Conservation (phyloP, 805 yeast species). For the Nakazawaea molendinolei region DNA sequence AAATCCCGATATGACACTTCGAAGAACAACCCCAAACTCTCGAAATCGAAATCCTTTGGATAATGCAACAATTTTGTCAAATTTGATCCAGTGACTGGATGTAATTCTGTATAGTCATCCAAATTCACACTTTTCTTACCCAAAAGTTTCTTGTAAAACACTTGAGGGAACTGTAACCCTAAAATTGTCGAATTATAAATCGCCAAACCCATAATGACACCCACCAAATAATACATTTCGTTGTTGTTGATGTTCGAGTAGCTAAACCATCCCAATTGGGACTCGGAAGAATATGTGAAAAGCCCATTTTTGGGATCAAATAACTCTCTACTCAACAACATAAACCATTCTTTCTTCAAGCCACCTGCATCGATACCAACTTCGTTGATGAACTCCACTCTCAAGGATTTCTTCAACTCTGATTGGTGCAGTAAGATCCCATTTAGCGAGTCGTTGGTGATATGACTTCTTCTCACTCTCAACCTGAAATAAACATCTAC, state of each 20-base stretch:
- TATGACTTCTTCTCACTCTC: constrained; percentile 56
- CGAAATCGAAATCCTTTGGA: constrained; percentile 31
- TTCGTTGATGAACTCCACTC: constrained; percentile 77
- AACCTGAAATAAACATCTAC: constrained; percentile 66
- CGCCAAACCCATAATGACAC: constrained; percentile 84
- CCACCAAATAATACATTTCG: constrained; percentile 69
- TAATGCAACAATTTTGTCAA: constrained; percentile 40
- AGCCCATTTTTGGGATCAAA: constrained; percentile 66
- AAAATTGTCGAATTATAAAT: constrained; percentile 84
- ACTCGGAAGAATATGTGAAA: constrained; percentile 60
- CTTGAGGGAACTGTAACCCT: constrained; percentile 71
- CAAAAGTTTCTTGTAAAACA: constrained; percentile 69
- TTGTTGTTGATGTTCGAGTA: constrained; percentile 35
- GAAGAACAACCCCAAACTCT: constrained; percentile 46
- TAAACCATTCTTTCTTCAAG: constrained; percentile 88
- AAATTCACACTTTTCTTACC: constrained; percentile 44
- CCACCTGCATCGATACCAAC: constrained; percentile 98
- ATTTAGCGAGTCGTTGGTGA: constrained; percentile 71
- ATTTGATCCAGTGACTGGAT: constrained; percentile 59
- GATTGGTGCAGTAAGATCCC: constrained; percentile 46
- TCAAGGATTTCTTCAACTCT: constrained; percentile 67
- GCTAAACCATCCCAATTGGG: constrained; percentile 73
- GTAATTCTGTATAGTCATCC: constrained; percentile 60
- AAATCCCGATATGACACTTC: constrained; percentile 52
- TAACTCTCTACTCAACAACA: constrained; percentile 59